These are phyloP conservation scores for Zalaria obscura DNA, from an alignment of 2,329 filamentous ascomycete genomes.

Conservation along the genomic window DNA sequence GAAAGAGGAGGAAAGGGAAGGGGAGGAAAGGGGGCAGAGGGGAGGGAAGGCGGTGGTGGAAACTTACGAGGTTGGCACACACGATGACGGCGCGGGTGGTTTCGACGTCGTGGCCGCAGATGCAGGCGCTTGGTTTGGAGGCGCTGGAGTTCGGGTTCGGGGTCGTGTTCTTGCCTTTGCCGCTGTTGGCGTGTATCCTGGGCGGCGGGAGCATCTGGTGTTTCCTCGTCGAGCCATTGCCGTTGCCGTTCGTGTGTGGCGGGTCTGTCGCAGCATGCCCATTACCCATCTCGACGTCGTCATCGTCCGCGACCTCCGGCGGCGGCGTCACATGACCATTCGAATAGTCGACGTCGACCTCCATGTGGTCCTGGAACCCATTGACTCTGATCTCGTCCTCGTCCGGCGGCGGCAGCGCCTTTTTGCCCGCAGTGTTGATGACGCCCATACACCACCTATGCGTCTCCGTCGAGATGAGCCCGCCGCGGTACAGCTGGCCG, in stretches of 20 bases:
- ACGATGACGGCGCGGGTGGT: conserved; percentile 6
- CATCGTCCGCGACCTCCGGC: too few relatives aligned
- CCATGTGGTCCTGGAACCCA: background rate
- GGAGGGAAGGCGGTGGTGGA: background rate
- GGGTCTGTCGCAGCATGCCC: background rate
- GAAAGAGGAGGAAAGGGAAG: too few relatives aligned
- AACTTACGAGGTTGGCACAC: conserved; percentile 11
- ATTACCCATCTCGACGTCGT: too few relatives aligned
- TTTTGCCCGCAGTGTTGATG: background rate
- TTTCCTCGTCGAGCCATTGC: background rate
- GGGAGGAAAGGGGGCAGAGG: too few relatives aligned
- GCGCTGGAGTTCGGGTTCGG: background rate
- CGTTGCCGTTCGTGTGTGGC: background rate
- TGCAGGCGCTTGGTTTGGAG: conserved; percentile 5
- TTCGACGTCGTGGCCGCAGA: conserved; percentile 7
- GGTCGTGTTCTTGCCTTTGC: background rate
- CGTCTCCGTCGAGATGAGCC: conserved; percentile 14
- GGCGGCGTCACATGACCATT: too few relatives aligned
- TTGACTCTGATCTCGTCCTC: background rate
- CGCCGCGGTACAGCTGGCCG: conserved; percentile 15
- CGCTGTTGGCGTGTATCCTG: background rate
- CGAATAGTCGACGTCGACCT: background rate
- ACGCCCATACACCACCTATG: conserved; percentile 8
- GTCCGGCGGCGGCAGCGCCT: background rate
- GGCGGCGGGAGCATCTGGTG: background rate